These are phyloP conservation scores for Brassica carinata DNA, from an alignment of 345 rosid species.

Conservation along the genomic window DNA sequence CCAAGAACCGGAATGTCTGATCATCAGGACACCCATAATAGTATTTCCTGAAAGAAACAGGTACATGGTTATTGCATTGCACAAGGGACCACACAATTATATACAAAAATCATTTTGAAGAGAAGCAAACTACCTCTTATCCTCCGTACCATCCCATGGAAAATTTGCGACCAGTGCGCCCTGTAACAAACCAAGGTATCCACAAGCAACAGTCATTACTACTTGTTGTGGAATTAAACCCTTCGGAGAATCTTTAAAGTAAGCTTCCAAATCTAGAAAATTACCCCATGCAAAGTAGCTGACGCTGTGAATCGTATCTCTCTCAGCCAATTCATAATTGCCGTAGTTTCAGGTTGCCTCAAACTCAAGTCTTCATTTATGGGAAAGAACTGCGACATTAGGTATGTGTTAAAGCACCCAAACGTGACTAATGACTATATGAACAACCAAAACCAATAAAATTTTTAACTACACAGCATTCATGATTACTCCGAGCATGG, in stretches of 20 bases:
- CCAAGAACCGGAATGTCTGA: conserved; percentile 76
- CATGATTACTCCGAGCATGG: background rate
- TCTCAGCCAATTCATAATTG: conserved; percentile 83
- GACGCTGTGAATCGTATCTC: conserved; percentile 79
- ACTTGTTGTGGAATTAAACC: too few species aligned
- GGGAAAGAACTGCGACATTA: conserved; percentile 65
- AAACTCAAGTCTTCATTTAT: conserved; percentile 58
- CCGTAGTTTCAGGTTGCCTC: conserved; percentile 88
- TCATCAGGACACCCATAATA: conserved; percentile 94
- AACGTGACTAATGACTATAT: background rate
- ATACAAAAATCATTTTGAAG: background rate
- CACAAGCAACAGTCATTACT: too few species aligned
- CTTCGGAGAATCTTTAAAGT: too few species aligned
- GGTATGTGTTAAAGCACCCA: conserved; percentile 21
- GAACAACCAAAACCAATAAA: conserved; percentile 3
- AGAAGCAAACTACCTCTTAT: conserved; percentile 58
- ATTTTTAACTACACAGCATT: background rate
- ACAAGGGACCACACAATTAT: background rate
- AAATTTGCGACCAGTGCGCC: conserved; percentile 97
- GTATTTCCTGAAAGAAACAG: conserved; percentile 60
- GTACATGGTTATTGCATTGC: conserved; percentile 12
- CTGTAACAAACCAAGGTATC: conserved; percentile 45
- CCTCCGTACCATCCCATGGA: conserved; percentile 95
- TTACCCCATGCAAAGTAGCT: conserved; percentile 95
- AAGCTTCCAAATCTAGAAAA: background rate